Percentiles rank a stretch among this genome's conserved stretches.
phyloP scores from a whole-genome alignment of 441 rosid genomes.

The Caryocar brasiliense region DNA sequence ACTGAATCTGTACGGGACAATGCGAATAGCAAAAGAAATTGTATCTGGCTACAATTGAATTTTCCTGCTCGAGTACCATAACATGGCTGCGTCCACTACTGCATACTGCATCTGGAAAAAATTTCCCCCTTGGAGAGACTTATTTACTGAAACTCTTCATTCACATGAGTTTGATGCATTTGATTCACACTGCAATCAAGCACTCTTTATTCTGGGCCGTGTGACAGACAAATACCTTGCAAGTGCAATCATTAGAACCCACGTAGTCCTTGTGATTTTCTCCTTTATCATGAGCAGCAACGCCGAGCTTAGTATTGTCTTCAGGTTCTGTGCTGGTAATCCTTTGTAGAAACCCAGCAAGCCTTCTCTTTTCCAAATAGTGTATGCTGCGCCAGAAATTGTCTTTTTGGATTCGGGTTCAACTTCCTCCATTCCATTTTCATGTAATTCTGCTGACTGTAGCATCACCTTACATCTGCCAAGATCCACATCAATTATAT shows the following conservation, averaged over 20 bases:
- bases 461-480: constrained; percentile 78
- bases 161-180: background rate
- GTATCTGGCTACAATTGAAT: background rate
- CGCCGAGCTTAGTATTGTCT: constrained; percentile 79
- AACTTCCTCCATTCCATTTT: constrained; percentile 21
- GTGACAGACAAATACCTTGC: constrained; percentile 28
- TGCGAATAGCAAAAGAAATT: background rate
- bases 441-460: constrained; percentile 67
- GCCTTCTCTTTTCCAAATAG: constrained; percentile 83
- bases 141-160: background rate
- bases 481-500: background rate
- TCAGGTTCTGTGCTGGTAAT: constrained; percentile 69
- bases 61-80: background rate
- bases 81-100: background rate
- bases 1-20: too few species aligned
- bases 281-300: constrained; percentile 85
- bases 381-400: constrained; percentile 32
- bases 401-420: constrained; percentile 31
- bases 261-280: constrained; percentile 66
- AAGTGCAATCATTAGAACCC: constrained; percentile 67
- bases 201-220: constrained; percentile 25
- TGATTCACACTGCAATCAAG: constrained; percentile 4
- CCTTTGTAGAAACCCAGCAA: constrained; percentile 76
- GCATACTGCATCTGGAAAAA: background rate
- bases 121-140: background rate